Base-by-base conservation (phyloP, 2,329 filamentous ascomycete genomes). In the Colletotrichum salicis region DNA sequence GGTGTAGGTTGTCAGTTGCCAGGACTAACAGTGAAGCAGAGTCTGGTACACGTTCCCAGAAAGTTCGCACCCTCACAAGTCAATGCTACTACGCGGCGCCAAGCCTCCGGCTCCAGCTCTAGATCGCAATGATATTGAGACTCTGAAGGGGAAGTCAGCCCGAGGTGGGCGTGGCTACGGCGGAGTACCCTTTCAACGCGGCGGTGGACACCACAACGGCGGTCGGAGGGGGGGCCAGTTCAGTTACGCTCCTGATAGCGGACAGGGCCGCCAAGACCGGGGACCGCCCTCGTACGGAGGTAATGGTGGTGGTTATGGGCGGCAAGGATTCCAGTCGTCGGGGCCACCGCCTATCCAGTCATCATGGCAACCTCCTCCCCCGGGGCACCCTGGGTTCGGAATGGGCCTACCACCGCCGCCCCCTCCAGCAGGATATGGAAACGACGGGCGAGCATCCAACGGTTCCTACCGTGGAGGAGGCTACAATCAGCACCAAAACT, bases 1-100 rank as follows among this genome's bases (percentile, higher is more conserved):
- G 15, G 27, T 19, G 22, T 48, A 6, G 8, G 10, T n/a, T 55
- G 31, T 33, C 55, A 11, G 31, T 29, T 33, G 24, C 15, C 13
- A 22, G 48, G 19, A 69, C 82, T 85, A 79, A 84, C 75, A 13
- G 56, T 6, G 64, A 19, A 52, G 51, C 74, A 97, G 93, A 78
- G 95, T 98, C 12, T 86, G 93, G 78, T 99, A 97, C 79, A 90
- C 94, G 56, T 93, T 98, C 83, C 95, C 96, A 0, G 86, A 88
- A 52, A 90, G 90, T 22, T 86, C 86, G 11, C 89, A 94, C 76
- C 85, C 90, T 5, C 96, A 99, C 83, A 98, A 98, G 80, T 98
- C 95, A 6, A 97, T 97, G 93, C 88, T 99, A 15, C 87, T 99
- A 45, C 92, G 94, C 3, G 96, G 96, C 13, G 91, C 95, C 51